Conservation (phyloP, 495 filamentous ascomycete species). For the Penicillium flavigenum region DNA sequence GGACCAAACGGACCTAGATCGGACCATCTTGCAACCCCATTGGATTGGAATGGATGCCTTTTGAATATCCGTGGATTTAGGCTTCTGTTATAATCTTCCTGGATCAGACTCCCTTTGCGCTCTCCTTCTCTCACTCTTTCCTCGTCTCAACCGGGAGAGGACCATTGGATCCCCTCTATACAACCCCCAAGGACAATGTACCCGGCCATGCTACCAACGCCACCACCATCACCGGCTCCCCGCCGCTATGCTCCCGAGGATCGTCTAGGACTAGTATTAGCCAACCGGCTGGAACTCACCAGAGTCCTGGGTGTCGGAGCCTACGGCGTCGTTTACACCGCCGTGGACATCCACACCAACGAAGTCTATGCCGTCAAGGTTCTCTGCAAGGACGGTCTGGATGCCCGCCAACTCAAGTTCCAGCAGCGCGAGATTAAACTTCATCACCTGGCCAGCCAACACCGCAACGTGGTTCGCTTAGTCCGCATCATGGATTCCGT, state of each 20-base stretch:
- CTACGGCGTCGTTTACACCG: conserved; percentile 95
- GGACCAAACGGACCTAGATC: conserved; percentile 9
- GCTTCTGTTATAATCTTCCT: conserved; percentile 10
- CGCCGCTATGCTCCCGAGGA: conserved; percentile 70
- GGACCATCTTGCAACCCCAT: conserved; percentile 1
- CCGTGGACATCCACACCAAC: conserved; percentile 80
- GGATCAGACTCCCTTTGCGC: conserved; percentile 5
- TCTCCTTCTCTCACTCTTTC: conserved; percentile 2
- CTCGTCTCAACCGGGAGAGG: conserved; percentile 3
- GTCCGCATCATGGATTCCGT: conserved; percentile 88
- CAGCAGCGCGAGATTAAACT: conserved; percentile 91
- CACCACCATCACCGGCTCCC: conserved; percentile 55
- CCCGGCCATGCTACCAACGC: conserved; percentile 59
- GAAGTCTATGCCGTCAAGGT: conserved; percentile 93
- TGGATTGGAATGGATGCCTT: conserved; percentile 17
- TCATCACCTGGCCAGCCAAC: conserved; percentile 82
- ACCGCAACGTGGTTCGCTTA: conserved; percentile 92
- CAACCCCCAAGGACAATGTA: conserved; percentile 36
- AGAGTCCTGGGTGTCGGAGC: conserved; percentile 88
- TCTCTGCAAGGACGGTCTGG: conserved; percentile 87
- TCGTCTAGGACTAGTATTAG: conserved; percentile 80
- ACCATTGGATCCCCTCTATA: conserved; percentile 22
- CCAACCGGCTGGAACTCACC: conserved; percentile 77
- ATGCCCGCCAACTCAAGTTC: conserved; percentile 82
- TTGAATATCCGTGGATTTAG: conserved; percentile 15